Base-by-base conservation (phyloP, 2,329 filamentous ascomycete genomes). In the Aspergillus transmontanensis region DNA sequence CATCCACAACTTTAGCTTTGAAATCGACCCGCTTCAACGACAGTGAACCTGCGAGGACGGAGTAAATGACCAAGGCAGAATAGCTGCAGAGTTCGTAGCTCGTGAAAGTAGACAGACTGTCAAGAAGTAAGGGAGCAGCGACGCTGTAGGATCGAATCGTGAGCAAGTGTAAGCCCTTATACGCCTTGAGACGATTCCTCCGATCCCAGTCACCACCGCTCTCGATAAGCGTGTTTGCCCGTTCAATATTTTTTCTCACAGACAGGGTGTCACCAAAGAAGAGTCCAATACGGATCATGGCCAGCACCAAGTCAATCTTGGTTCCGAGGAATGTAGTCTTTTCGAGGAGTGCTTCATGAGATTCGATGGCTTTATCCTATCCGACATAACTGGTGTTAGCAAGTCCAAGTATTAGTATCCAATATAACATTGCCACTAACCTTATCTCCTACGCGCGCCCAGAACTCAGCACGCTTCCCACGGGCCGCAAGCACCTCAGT, bases 81-180 rank as follows among this genome's bases (percentile, higher is more conserved):
- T 99, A 99, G 69, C 90, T 94, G 88, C 95, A 99, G 57, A 99
- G 88, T 80, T 99, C 95, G 82, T 97, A 97, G 78, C 93, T 97
- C 66, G 95, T 99, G 79, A 99, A 99, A 26, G 95, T 99, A 32
- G 94, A 97, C 69, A 99, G 86, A 75, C 93, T 97, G 84, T 99
- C 95, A 74, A 99, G 92, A 57, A 99, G 90, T 12, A 97, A 87
- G 46, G 95, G 94, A 2, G 95, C 95, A 46, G 93, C 94, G 63
- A 92, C 84, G 78, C 89, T 92, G 84, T 98, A 93, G 65, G 93
- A 94, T 71, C 95, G 93, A 69, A 95, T 88, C 28, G 94, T 98
- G 70, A 99, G 89, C 62, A 97, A 87, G 77, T 98, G 91, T 61
- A 99, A 86, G 66, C 95, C 95, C 77, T 96, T 93, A 85, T 99